Evolutionary conservation across 495 filamentous ascomycete species (phyloP).

Genomic region (Cryomyces antarcticus): DNA sequence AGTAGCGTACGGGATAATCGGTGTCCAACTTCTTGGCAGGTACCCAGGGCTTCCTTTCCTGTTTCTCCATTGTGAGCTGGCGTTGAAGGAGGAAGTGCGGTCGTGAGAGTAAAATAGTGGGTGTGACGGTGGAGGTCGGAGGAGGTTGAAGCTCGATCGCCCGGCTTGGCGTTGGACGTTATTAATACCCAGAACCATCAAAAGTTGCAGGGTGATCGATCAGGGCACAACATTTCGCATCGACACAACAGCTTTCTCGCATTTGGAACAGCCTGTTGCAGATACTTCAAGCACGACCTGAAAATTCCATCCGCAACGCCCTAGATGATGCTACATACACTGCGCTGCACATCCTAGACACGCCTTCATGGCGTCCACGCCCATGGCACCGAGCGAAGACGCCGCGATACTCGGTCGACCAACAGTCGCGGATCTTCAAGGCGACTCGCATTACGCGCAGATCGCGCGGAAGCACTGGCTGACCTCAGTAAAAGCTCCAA

Average conservation of each 20-base stretch:
- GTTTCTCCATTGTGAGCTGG: slow-evolving; percentile 4
- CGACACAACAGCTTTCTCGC: not conserved
- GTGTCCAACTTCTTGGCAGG: slow-evolving; percentile 56
- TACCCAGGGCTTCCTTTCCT: slow-evolving; percentile 31
- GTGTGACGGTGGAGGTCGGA: not conserved
- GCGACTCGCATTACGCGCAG: slow-evolving; percentile 61
- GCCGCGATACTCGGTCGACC: slow-evolving; percentile 21
- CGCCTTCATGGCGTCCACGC: slow-evolving; percentile 1
- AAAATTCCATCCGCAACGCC: not conserved
- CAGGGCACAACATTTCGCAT: no score
- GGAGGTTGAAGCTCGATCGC: not conserved
- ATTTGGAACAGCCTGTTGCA: not conserved
- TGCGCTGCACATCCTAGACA: not conserved
- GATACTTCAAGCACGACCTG: not conserved
- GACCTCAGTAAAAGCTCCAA: slow-evolving; percentile 39
- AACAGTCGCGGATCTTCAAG: slow-evolving; percentile 46
- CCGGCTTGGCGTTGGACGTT: not conserved
- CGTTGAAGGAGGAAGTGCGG: not conserved
- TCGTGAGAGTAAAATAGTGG: not conserved
- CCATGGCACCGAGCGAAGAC: slow-evolving; percentile 2
- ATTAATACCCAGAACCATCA: no score
- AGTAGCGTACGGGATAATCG: slow-evolving; percentile 53
- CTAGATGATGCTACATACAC: not conserved
- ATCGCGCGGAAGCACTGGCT: slow-evolving; percentile 77
- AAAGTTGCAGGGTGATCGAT: no score